Conservation (phyloP, 1,284 basidiomycete genomes). For the Clitocybe nebularis region DNA sequence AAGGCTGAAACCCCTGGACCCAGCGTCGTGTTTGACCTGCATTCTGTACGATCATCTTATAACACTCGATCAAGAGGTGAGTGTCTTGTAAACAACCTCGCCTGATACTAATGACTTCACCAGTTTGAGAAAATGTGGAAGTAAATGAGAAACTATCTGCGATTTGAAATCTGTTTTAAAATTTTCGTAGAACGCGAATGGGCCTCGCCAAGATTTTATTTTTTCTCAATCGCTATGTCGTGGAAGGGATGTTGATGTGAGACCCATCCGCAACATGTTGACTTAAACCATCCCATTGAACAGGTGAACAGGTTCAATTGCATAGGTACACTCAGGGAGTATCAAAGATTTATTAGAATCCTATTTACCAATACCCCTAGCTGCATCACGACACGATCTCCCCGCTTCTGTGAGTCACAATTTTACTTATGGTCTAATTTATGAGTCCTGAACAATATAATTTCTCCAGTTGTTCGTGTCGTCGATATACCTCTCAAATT, state of each 20-base stretch:
- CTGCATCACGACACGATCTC: not conserved
- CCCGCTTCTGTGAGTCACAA: not conserved
- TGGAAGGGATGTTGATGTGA: slow-evolving; percentile 24
- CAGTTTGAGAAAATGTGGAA: too few relatives aligned
- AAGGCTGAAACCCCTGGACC: not conserved
- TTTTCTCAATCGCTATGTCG: slow-evolving; percentile 23
- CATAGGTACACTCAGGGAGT: not conserved
- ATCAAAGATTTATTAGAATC: not conserved
- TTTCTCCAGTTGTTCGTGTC: not conserved
- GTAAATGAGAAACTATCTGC: too few relatives aligned
- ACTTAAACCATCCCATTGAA: not conserved
- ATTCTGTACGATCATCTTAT: not conserved
- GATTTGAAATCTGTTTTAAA: too few relatives aligned
- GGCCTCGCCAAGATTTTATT: slow-evolving; percentile 20
- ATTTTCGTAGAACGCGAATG: too few relatives aligned
- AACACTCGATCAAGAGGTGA: not conserved
- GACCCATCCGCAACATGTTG: too few relatives aligned
- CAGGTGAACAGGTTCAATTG: not conserved
- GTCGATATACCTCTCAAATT: not conserved
- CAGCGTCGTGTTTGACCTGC: not conserved
- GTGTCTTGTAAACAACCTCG: not conserved
- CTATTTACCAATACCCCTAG: not conserved
- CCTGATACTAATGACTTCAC: too few relatives aligned
- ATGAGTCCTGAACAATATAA: not conserved
- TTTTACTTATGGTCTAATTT: not conserved